Conservation (phyloP, 2,329 filamentous ascomycete species). For the Hymenoscyphus occultus region DNA sequence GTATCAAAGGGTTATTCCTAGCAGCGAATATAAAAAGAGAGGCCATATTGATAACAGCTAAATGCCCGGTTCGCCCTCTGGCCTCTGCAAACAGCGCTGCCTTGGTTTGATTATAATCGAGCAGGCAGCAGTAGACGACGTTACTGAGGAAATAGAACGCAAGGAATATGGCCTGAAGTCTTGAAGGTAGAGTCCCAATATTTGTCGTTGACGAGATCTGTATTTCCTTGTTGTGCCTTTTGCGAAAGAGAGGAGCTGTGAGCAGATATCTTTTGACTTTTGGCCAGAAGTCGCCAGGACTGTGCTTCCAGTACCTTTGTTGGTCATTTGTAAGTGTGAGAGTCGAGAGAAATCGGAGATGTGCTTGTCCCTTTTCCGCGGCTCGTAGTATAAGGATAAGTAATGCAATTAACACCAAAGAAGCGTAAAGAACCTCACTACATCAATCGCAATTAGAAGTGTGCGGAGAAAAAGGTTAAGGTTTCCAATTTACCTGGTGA, state of each 20-base stretch:
- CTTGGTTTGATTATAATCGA: slow-evolving; percentile 46
- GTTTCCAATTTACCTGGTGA: slow-evolving; percentile 11
- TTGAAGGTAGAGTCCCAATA: slow-evolving; percentile 71
- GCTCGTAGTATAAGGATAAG: slow-evolving; percentile 12
- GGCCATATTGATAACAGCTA: slow-evolving; percentile 71
- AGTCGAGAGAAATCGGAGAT: slow-evolving; percentile 13
- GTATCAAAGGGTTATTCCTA: slow-evolving; percentile 73
- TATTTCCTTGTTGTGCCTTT: slow-evolving; percentile 72
- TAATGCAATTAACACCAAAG: slow-evolving; percentile 12
- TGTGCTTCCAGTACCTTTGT: slow-evolving; percentile 13
- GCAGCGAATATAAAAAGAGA: slow-evolving; percentile 70
- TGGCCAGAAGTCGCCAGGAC: slow-evolving; percentile 34
- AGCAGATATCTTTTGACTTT: slow-evolving; percentile 63
- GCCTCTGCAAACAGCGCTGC: slow-evolving; percentile 44
- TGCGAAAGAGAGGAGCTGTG: slow-evolving; percentile 68
- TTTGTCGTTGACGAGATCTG: slow-evolving; percentile 63
- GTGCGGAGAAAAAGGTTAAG: background rate
- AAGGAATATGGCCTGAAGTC: slow-evolving; percentile 70
- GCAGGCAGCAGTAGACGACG: slow-evolving; percentile 68
- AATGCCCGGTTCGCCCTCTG: slow-evolving; percentile 63
- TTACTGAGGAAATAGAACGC: slow-evolving; percentile 67
- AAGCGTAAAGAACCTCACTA: slow-evolving; percentile 15
- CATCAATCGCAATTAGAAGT: background rate
- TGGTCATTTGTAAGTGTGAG: slow-evolving; percentile 10
- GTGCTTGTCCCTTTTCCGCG: background rate